Conservation (phyloP, 2,329 filamentous ascomycete genomes). For the Arthrobotrys pseudoclavata region DNA sequence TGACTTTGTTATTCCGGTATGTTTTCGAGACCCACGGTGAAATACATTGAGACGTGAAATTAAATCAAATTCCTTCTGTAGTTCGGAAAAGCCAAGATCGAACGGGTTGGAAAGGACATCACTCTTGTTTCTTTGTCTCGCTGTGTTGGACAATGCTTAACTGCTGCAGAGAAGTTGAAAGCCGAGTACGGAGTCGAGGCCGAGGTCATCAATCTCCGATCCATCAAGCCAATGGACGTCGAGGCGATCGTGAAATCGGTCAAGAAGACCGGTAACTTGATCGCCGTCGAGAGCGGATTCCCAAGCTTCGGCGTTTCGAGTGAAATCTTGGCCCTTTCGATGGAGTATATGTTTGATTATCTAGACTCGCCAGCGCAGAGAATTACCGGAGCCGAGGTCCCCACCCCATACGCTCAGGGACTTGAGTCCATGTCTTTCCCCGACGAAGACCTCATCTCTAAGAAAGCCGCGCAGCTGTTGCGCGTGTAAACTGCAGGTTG, state of each 20-base stretch:
- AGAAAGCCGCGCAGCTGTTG: slow-evolving; percentile 90
- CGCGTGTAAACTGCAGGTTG: slow-evolving; percentile 72
- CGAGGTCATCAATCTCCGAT: slow-evolving; percentile 98
- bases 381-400: slow-evolving; percentile 96
- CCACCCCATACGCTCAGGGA: slow-evolving; percentile 84
- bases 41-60: not conserved
- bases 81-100: slow-evolving; percentile 99
- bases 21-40: slow-evolving; percentile 64
- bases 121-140: slow-evolving; percentile 96
- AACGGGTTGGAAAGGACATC: slow-evolving; percentile 93
- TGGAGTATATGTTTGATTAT: slow-evolving; percentile 99
- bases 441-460: slow-evolving; percentile 85
- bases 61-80: slow-evolving; percentile 27
- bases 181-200: slow-evolving; percentile 95
- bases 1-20: slow-evolving; percentile 88
- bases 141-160: slow-evolving; percentile 91
- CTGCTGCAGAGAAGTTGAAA: slow-evolving; percentile 91
- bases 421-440: slow-evolving; percentile 97
- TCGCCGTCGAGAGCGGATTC: slow-evolving; percentile 95
- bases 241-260: slow-evolving; percentile 96
- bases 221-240: slow-evolving; percentile 94
- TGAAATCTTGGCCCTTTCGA: slow-evolving; percentile 92
- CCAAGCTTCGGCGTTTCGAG: slow-evolving; percentile 92
- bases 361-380: slow-evolving; percentile 92
- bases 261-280: slow-evolving; percentile 96